A percentile compares a stretch with the other conserved stretches of the same genome.
Conservation (phyloP, 306 rosid species). For the Argentina anserina region DNA sequence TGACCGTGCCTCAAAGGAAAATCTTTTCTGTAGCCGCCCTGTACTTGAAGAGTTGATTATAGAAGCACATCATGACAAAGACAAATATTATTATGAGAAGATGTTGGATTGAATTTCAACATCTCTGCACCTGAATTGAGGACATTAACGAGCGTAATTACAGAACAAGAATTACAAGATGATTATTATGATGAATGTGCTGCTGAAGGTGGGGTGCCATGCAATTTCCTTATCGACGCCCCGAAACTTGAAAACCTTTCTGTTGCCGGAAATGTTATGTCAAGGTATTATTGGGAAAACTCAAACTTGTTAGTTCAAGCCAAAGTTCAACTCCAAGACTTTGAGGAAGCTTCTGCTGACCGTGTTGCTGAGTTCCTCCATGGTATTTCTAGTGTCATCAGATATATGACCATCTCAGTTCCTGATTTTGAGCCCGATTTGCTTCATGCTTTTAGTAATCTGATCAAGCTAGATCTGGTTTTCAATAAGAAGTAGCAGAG, state of each 20-base stretch:
- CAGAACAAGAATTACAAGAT: neutral
- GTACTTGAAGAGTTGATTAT: neutral
- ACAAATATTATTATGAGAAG: no score
- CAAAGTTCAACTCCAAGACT: neutral
- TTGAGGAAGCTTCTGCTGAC: neutral
- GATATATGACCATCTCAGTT: neutral
- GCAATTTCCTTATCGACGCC: neutral
- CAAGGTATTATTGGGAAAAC: neutral
- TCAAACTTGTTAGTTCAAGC: neutral
- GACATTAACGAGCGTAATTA: neutral
- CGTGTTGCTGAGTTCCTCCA: neutral
- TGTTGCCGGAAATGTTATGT: neutral
- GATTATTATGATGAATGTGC: neutral
- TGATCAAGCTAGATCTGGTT: neutral
- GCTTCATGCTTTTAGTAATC: neutral
- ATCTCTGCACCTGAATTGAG: neutral
- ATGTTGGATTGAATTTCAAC: neutral
- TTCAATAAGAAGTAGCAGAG: no score
- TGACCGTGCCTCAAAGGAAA: neutral
- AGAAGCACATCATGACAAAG: no score
- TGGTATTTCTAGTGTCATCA: neutral
- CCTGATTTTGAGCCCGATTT: neutral
- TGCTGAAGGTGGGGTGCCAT: neutral
- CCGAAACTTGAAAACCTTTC: neutral
- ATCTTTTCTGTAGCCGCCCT: neutral